A percentile compares a stretch with the other conserved stretches of the same genome.
Evolutionary conservation across 2,329 filamentous ascomycete species (phyloP).

Genomic region (Chalaropsis thielavioides): DNA sequence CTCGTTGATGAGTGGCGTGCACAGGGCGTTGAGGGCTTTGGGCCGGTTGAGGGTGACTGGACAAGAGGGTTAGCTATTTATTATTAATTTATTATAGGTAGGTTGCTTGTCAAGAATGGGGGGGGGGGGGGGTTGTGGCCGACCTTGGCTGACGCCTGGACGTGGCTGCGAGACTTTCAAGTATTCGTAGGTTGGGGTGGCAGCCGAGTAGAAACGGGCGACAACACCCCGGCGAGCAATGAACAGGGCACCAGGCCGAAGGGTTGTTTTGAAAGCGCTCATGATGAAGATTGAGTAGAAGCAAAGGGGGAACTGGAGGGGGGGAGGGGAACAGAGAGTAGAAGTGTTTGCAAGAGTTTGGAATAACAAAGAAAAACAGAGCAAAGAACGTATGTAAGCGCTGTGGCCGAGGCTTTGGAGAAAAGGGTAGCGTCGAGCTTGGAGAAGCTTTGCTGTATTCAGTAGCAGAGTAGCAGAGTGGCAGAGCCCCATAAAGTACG

Average conservation of each 20-base stretch:
- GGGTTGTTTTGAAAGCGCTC: not conserved
- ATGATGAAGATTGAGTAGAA: not conserved
- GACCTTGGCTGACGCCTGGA: constrained; percentile 83
- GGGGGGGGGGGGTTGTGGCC: too few species aligned
- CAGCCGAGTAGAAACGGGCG: constrained; percentile 7
- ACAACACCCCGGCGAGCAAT: not conserved
- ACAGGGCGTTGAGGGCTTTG: constrained; percentile 89
- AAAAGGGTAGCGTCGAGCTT: not conserved
- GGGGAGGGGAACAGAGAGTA: not conserved
- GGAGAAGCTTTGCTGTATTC: not conserved
- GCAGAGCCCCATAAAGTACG: too few species aligned
- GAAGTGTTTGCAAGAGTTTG: not conserved
- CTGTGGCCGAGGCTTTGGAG: not conserved
- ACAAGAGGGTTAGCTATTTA: constrained; percentile 2
- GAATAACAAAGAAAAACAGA: not conserved
- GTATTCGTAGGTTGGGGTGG: constrained; percentile 52
- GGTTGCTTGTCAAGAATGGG: too few species aligned
- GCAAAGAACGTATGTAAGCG: not conserved
- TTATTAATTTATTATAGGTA: not conserved
- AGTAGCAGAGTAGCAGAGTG: not conserved
- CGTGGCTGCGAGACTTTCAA: constrained; percentile 70
- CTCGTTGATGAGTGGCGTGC: constrained; percentile 77
- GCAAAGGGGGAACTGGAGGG: too few species aligned
- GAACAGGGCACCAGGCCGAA: not conserved
- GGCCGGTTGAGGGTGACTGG: constrained; percentile 85